These are phyloP conservation scores for Aspergillus neotritici DNA, from an alignment of 2,329 filamentous ascomycete species.

Conservation along the genomic window DNA sequence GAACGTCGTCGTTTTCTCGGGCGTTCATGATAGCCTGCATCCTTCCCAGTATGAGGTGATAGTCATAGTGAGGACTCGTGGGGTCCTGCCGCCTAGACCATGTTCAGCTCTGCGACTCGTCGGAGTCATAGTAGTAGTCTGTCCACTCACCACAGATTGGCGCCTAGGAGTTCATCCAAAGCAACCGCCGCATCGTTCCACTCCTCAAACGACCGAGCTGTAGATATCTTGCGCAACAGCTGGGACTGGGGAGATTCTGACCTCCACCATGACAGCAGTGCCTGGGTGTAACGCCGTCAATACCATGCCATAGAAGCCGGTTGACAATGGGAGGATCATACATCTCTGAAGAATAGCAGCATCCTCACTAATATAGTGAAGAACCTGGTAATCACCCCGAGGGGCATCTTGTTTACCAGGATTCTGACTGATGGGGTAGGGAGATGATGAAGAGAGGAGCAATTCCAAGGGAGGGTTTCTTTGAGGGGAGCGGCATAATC, in stretches of 20 bases:
- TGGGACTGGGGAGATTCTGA: constrained; percentile 59
- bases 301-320: no score
- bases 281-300: constrained; percentile 44
- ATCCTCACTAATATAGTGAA: constrained; percentile 59
- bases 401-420: no score
- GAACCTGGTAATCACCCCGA: constrained; percentile 30
- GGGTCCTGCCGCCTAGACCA: constrained; percentile 70
- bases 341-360: constrained; percentile 57
- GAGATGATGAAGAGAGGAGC: no score
- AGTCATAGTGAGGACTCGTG: constrained; percentile 77
- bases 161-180: constrained; percentile 73
- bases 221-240: constrained; percentile 60
- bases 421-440: no score
- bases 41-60: constrained; percentile 72
- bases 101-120: not conserved
- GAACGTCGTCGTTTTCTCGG: constrained; percentile 65
- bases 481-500: no score
- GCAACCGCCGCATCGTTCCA: constrained; percentile 81
- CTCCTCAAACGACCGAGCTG: constrained; percentile 69
- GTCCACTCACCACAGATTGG: constrained; percentile 65
- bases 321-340: constrained; percentile 21
- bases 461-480: no score
- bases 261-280: constrained; percentile 61
- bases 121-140: not conserved
- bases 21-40: constrained; percentile 65